Evolutionary conservation across 2,329 filamentous ascomycete genomes (phyloP).

Genomic region (Scedosporium dehoogii): DNA sequence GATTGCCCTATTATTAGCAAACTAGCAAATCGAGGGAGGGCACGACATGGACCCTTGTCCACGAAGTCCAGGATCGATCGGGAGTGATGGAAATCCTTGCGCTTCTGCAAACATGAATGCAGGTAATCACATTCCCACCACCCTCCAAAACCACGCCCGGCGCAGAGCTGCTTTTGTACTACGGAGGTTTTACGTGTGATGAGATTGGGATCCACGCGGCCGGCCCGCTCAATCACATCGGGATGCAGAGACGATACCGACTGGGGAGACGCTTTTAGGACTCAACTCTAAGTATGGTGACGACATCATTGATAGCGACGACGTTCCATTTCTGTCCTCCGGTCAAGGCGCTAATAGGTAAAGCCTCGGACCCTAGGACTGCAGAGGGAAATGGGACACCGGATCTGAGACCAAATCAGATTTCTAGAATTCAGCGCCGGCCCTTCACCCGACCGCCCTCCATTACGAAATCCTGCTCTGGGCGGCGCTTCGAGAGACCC

Average conservation of each 20-base stretch:
- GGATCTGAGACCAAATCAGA: not conserved
- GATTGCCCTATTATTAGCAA: too few species aligned
- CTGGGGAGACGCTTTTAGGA: not conserved
- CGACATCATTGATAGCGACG: too few species aligned
- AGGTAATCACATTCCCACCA: not conserved
- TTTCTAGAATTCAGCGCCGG: not conserved
- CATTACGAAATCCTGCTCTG: not conserved
- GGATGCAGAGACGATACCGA: not conserved
- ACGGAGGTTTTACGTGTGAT: not conserved
- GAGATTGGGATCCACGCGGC: not conserved
- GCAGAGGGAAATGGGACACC: not conserved
- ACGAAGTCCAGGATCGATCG: not conserved
- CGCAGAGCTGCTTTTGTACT: not conserved
- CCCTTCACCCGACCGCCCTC: not conserved
- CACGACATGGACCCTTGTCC: too few species aligned
- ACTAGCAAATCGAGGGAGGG: too few species aligned
- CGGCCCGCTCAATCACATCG: not conserved
- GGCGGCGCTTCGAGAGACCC: not conserved
- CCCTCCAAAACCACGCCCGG: not conserved
- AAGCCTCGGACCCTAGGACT: not conserved
- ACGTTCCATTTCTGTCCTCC: too few species aligned
- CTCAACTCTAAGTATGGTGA: too few species aligned
- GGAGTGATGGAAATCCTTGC: not conserved
- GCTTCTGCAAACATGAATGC: not conserved
- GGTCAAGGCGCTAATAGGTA: not conserved